Evolutionary conservation across 2,329 filamentous ascomycete genomes (phyloP), one percentile per base, ranked within the genome.

Genomic region (Colletotrichum sp.): DNA sequence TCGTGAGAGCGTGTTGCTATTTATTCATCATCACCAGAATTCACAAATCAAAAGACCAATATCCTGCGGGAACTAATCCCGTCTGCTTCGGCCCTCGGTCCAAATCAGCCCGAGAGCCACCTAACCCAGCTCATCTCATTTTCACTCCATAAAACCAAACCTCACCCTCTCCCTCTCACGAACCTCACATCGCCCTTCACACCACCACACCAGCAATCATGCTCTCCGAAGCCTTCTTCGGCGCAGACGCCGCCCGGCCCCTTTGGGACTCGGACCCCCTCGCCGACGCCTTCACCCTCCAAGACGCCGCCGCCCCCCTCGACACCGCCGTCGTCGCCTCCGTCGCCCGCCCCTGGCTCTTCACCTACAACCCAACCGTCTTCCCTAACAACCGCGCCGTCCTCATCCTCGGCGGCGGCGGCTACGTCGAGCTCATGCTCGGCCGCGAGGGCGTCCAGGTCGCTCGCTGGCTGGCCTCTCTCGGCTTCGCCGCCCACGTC

Each of bases 341-440:
- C 24, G 79, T 80, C 18, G 24, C 71, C 4, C 76, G 78, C 3
- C 78, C 79, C 21, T 80, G 76, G 77, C 64, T 79, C 3, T 80
- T 80, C 26, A 75, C 77, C 48, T 79, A 78, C 55, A 77, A 77
- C n/a, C 79, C 79, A 28, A 74, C 71, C 16, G 28, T 38, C 5
- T 28, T 34, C 15, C 16, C 77, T 3, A 80, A 79, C 52, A 75
- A 73, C 5, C 78, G 78, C 12, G 77, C 78, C 6, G 63, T 80
- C 4, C 77, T 80, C 38, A 52, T 80, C 65, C 78, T 79, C 61
- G 77, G 78, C 21, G 79, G 79, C 16, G 79, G 79, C 32, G 79
- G 79, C 24, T 80, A 80, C 61, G 71, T 75, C n/a, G 63, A 79
- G 63, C 76, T 80, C 26, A 80, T 80, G 79, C 71, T 78, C n/a